phyloP scores from a whole-genome alignment of 2,329 filamentous ascomycete species.

The Fusarium lateritium region DNA sequence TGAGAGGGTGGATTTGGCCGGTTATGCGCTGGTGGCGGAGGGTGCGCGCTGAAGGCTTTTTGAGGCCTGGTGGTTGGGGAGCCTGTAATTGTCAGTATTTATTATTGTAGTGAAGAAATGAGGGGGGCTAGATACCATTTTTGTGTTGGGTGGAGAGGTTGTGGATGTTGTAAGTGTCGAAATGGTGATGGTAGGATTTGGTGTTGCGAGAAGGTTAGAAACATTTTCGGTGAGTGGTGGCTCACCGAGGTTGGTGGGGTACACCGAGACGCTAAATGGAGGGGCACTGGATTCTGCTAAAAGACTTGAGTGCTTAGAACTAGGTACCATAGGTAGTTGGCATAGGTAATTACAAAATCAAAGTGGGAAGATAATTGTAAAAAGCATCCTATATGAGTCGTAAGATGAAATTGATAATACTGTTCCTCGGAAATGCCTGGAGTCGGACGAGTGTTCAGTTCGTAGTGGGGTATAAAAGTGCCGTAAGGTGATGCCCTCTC shows the following conservation, averaged over 20 bases:
- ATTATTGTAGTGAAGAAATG: too few species aligned
- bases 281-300: slow-evolving; percentile 29
- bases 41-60: slow-evolving; percentile 70
- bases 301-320: too few species aligned
- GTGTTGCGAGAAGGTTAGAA: slow-evolving; percentile 28
- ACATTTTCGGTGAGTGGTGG: slow-evolving; percentile 47
- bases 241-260: slow-evolving; percentile 46
- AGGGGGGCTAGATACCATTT: slow-evolving; percentile 28
- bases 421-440: background rate
- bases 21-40: slow-evolving; percentile 68
- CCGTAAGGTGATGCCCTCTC: slow-evolving; percentile 8
- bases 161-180: background rate
- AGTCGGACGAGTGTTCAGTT: background rate
- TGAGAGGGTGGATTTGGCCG: slow-evolving; percentile 64
- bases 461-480: slow-evolving; percentile 26
- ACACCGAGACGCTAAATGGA: slow-evolving; percentile 41
- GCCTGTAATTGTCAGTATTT: slow-evolving; percentile 35
- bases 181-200: background rate
- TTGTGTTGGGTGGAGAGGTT: slow-evolving; percentile 22
- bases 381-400: background rate
- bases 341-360: background rate
- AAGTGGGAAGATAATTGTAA: background rate
- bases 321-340: too few species aligned
- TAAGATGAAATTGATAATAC: background rate
- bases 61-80: slow-evolving; percentile 57